Evolutionary conservation across 257 asterid species (phyloP), one percentile per base, ranked within the genome.

Genomic region (Ilex asprella): DNA sequence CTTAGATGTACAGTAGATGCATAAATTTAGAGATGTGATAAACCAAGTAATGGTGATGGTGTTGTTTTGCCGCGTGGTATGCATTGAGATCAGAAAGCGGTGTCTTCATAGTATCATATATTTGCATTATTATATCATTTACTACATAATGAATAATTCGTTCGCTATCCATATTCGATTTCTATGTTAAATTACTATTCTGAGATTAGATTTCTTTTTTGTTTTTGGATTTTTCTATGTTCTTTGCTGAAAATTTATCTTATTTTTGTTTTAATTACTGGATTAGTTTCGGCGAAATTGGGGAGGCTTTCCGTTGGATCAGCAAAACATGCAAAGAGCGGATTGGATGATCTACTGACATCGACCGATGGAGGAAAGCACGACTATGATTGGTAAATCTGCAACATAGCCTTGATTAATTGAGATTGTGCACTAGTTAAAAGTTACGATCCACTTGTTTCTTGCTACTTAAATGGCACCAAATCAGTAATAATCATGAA

Each of bases 341-440:
- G 69, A 55, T 63, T 65, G 50, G 80, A 76, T 60, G 79, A 76
- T 79, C 80, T 70, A 13, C 53, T 79, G 47, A 57, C 69, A 41
- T 67, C 78, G 12, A 31, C 73, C 12, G 82, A 79, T 5, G 81
- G 77, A 62, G 85, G 79, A 16, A 79, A 79, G 62, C 76, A 79
- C 65, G 84, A 79, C 58, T 79, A 79, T 27, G 84, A 79, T 73
- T 79, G 85, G 82, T 79, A 76, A 53, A 55, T 35, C 8, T 44
- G 63, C 10, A 10, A 15, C 57, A 10, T 6, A 2, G 6, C 15
- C 3, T 46, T 46, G 47, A 46, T 46, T 10, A 46, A 2, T 46
- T 46, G 10, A 46, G 13, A 6, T 7, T 41, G 7, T 6, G 12
- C 47, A 6, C n/a, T 46, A 10, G 52, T 46, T 46, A 46, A 46